Evolutionary conservation across 441 rosid species (phyloP).

Genomic region (Hura crepitans): DNA sequence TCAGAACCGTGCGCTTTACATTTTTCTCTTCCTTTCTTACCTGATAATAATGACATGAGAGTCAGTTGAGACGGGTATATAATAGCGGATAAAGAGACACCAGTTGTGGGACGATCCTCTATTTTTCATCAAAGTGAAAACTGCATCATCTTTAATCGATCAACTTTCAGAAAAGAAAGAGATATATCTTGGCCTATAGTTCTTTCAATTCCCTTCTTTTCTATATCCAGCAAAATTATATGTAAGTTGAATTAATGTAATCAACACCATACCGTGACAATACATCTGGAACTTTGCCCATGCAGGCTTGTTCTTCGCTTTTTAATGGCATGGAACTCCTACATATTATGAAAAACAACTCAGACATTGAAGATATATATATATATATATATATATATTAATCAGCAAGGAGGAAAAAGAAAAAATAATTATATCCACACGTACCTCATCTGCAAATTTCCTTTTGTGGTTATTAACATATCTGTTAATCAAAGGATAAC

Average conservation of each 20-base stretch:
- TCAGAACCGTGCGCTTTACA: constrained; percentile 56
- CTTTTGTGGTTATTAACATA: constrained; percentile 66
- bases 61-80: background rate
- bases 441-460: constrained; percentile 88
- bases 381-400: no score
- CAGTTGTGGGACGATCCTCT: background rate
- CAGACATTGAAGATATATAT: constrained; percentile 9
- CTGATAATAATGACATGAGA: constrained; percentile 34
- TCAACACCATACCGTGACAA: constrained; percentile 50
- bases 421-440: constrained; percentile 13
- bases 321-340: constrained; percentile 86
- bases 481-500: constrained; percentile 44
- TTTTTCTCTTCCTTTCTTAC: constrained; percentile 56
- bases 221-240: background rate
- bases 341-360: constrained; percentile 1
- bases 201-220: no score
- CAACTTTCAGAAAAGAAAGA: background rate
- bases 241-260: background rate
- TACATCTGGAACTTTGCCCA: constrained; percentile 53
- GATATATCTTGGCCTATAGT: background rate
- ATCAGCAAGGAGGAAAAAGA: background rate
- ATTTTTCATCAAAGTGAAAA: constrained; percentile 2
- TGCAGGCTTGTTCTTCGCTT: constrained; percentile 43
- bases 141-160: background rate
- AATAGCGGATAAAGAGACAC: background rate